phyloP scores from a whole-genome alignment of 306 rosid species.

The Rosa rugosa region DNA sequence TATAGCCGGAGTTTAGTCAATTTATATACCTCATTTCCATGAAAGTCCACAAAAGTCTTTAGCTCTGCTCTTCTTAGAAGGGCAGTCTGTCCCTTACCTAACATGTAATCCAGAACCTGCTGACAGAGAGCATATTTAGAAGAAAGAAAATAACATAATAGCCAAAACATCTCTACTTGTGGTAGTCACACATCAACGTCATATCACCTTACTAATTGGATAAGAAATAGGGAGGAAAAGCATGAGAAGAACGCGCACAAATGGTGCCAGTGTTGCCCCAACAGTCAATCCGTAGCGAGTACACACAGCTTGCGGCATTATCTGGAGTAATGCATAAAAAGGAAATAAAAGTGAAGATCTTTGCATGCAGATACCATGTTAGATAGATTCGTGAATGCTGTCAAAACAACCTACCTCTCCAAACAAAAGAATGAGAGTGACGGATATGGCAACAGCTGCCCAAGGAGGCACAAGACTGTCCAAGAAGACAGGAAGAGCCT shows the following conservation, averaged over 20 bases:
- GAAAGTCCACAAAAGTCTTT: conserved; percentile 91
- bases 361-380: conserved; percentile 14
- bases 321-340: conserved; percentile 45
- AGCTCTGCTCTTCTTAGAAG: conserved; percentile 97
- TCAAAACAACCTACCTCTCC: conserved; percentile 69
- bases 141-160: neutral
- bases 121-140: conserved; percentile 1
- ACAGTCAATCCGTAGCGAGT: conserved; percentile 84
- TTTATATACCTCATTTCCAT: conserved; percentile 86
- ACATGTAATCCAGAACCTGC: conserved; percentile 94
- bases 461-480: conserved; percentile 82
- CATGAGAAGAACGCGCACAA: conserved; percentile 81
- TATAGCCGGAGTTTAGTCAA: neutral
- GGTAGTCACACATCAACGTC: conserved; percentile 21
- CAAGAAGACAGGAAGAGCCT: conserved; percentile 94
- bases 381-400: conserved; percentile 20
- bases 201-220: conserved; percentile 95
- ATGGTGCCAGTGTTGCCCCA: conserved; percentile 88
- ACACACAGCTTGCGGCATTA: conserved; percentile 94
- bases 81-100: conserved; percentile 94
- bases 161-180: conserved; percentile 4
- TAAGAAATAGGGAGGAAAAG: conserved; percentile 77
- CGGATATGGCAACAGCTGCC: conserved; percentile 82
- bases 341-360: conserved; percentile 3
- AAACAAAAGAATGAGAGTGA: conserved; percentile 84